Evolutionary conservation across 176 grass and related monocot species (phyloP), one percentile per base, ranked within the genome.

Genomic region (Eremochloa ophiuroides): DNA sequence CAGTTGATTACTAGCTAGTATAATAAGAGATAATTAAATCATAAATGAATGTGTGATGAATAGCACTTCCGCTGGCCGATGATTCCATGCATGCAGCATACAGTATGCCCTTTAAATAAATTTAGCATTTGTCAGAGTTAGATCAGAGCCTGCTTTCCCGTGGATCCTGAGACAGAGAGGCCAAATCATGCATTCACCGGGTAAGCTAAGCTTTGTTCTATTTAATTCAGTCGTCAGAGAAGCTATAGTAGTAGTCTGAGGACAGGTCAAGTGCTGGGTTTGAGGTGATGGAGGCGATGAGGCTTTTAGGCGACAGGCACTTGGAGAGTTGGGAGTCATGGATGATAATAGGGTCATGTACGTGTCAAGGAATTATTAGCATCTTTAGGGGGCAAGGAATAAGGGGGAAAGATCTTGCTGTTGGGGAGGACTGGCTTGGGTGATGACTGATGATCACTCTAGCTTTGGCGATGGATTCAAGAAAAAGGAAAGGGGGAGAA

Each of bases 131-230:
- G 22, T 78, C 37, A 11, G 65, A 78, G 79, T 78, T 89, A 78
- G 73, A 89, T 82, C 66, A 82, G 25, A 59, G 27, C 66, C 82
- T 8, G 88, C 83, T 89, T 82, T 89, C 83, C 62, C 8, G 66
- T 86, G 79, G 88, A 78, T 86, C 66, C 76, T 80, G 65, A 26
- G 73, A 51, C 76, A 22, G 78, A 51, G 42, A 50, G 25, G 77
- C 55, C 66, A 66, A 90, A 83, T 79, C 67, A 67, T 82, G 15
- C 74, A 65, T 6, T 27, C 62, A 14, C 51, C 28, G 34, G 73
- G 46, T 82, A 47, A 10, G 41, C 39, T 26, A 77, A 48, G 22
- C 7, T 8, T n/a, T n/a, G 22, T 12, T 43, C 59, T 84, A 27
- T 15, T 76, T 76, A 37, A 68, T 30, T 7, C 23, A 2, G 16